Conservation (phyloP, 371 early-diverging fungal species). For the Racocetra persica region DNA sequence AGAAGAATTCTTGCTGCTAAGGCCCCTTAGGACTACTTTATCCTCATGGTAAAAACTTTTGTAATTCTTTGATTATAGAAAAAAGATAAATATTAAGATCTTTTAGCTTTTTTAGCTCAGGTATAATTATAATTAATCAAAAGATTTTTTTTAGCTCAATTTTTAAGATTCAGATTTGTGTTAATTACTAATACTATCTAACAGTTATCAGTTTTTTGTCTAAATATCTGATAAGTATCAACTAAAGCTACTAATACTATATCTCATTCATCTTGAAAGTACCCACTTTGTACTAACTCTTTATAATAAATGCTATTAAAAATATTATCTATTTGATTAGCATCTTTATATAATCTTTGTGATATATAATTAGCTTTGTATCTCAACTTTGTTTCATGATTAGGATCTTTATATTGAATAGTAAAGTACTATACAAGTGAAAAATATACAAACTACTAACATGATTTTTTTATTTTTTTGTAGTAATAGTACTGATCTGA, state of each 20-base stretch:
- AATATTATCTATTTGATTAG: background rate
- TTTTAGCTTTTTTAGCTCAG: background rate
- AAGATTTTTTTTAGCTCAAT: conserved; percentile 1
- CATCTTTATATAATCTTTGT: background rate
- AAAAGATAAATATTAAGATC: conserved; percentile 14
- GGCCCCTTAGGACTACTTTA: no score
- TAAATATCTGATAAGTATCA: conserved; percentile 16
- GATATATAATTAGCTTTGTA: background rate
- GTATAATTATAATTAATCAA: background rate
- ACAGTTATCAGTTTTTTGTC: conserved; percentile 8
- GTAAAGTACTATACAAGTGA: background rate
- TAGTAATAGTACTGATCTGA: background rate
- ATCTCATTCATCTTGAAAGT: background rate
- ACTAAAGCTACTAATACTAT: background rate
- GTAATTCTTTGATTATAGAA: conserved; percentile 7
- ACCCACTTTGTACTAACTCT: background rate
- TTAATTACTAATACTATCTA: conserved; percentile 6
- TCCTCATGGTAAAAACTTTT: no score
- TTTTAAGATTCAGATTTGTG: background rate
- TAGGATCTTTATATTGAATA: conserved; percentile 19
- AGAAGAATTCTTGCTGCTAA: no score
- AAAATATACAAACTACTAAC: conserved; percentile 1
- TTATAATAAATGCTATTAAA: background rate
- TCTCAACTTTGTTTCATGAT: background rate
- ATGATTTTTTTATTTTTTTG: background rate